Percentiles rank a stretch among this genome's conserved stretches.
These are phyloP conservation scores for Periconia digitata DNA, from an alignment of 2,329 filamentous ascomycete genomes.

Conservation along the genomic window DNA sequence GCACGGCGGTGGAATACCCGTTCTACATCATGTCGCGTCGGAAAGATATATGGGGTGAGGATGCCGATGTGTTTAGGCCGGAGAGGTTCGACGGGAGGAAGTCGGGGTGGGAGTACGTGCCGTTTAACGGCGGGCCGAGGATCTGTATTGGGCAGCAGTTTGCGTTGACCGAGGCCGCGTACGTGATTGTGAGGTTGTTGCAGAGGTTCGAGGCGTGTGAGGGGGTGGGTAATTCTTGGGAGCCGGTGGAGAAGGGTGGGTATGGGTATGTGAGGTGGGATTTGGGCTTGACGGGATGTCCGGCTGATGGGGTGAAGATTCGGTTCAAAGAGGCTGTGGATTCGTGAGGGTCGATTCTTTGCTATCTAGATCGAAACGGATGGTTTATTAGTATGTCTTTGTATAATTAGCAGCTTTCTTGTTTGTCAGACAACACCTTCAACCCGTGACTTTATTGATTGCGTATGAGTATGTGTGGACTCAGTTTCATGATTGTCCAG, in stretches of 20 bases:
- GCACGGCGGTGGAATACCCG: constrained; percentile 24
- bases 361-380: no score
- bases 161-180: constrained; percentile 33
- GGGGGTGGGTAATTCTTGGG: constrained; percentile 30
- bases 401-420: no score
- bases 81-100: constrained; percentile 39
- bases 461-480: no score
- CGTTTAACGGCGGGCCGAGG: constrained; percentile 36
- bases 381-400: no score
- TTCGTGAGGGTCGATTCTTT: background rate
- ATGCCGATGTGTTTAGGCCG: constrained; percentile 40
- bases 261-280: constrained; percentile 23
- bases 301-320: constrained; percentile 35
- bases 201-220: constrained; percentile 33
- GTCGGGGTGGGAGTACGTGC: constrained; percentile 34
- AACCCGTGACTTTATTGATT: no score
- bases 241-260: constrained; percentile 24
- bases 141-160: constrained; percentile 39
- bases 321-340: constrained; percentile 33
- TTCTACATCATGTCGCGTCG: constrained; percentile 38
- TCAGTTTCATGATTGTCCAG: no score
- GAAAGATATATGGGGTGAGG: constrained; percentile 40
- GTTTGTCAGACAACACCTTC: no score
- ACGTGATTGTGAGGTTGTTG: constrained; percentile 27
- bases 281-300: constrained; percentile 28